Percentiles rank a stretch among this genome's conserved stretches.
Evolutionary conservation across 345 rosid genomes (phyloP).

Genomic region (Heritiera littoralis): DNA sequence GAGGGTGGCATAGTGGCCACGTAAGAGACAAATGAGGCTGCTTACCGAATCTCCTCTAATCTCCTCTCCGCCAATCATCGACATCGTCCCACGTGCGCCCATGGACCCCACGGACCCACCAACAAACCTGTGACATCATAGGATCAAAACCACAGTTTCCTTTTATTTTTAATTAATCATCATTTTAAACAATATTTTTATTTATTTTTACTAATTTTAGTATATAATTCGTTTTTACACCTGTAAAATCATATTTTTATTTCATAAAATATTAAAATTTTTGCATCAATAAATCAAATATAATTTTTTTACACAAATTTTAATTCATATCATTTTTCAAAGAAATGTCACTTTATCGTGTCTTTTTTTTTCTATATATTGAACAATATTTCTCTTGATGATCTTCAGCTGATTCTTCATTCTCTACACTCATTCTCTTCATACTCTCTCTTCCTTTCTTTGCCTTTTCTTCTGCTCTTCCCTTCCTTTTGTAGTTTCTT

Average conservation of each 20-base stretch:
- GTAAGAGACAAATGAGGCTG: slow-evolving; percentile 34
- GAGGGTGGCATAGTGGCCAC: slow-evolving; percentile 33
- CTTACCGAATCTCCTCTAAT: slow-evolving; percentile 52
- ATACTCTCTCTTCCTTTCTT: not conserved
- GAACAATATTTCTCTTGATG: not conserved
- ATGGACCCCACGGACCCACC: not conserved
- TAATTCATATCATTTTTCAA: too few species aligned
- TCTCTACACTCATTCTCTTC: not conserved
- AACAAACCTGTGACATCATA: not conserved
- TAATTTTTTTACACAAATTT: too few species aligned
- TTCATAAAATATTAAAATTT: too few species aligned
- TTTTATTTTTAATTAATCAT: too few species aligned
- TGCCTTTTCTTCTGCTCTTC: not conserved
- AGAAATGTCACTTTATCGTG: too few species aligned
- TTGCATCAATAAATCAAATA: too few species aligned
- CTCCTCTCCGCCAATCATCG: slow-evolving; percentile 6
- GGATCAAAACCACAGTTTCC: not conserved
- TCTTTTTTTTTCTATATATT: too few species aligned
- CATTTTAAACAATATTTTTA: too few species aligned
- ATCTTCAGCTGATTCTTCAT: slow-evolving; percentile 20
- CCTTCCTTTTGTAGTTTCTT: slow-evolving; percentile 2
- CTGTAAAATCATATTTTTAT: too few species aligned
- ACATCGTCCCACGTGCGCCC: slow-evolving; percentile 5
- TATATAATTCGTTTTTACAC: too few species aligned
- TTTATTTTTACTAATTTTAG: too few species aligned